Percentiles rank a stretch among this genome's conserved stretches.
These are phyloP conservation scores for Alloascoidea hylecoeti DNA, from an alignment of 805 yeast genomes.

Conservation along the genomic window DNA sequence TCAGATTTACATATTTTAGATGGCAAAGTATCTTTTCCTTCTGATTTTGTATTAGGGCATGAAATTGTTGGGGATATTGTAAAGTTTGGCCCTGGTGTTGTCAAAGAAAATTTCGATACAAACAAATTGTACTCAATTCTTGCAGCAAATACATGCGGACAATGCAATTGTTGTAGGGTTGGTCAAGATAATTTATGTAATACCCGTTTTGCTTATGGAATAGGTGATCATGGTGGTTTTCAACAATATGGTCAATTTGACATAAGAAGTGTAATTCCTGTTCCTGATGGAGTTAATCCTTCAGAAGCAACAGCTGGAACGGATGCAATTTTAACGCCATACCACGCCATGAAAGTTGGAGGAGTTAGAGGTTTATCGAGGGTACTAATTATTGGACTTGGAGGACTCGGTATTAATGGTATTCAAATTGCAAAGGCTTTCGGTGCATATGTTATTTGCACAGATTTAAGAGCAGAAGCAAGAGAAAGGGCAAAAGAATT, in stretches of 20 bases:
- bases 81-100: slow-evolving; percentile 7
- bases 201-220: slow-evolving; percentile 11
- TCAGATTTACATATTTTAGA: slow-evolving; percentile 25
- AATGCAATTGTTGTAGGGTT: slow-evolving; percentile 12
- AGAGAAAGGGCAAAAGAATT: slow-evolving; percentile 15
- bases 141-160: slow-evolving; percentile 14
- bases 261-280: slow-evolving; percentile 11
- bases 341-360: slow-evolving; percentile 18
- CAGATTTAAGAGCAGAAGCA: slow-evolving; percentile 16
- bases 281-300: slow-evolving; percentile 16
- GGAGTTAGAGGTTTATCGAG: slow-evolving; percentile 11
- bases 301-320: slow-evolving; percentile 19
- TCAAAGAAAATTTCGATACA: slow-evolving; percentile 3
- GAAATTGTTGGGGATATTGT: slow-evolving; percentile 17
- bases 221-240: slow-evolving; percentile 18
- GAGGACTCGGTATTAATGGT: slow-evolving; percentile 20
- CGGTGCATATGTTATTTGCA: slow-evolving; percentile 9
- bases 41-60: slow-evolving; percentile 16
- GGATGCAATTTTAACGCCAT: slow-evolving; percentile 20
- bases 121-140: slow-evolving; percentile 10
- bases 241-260: slow-evolving; percentile 14
- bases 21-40: slow-evolving; percentile 2
- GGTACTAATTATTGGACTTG: slow-evolving; percentile 18
- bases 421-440: slow-evolving; percentile 15
- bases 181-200: slow-evolving; percentile 16